Percentiles rank a stretch among this genome's conserved stretches.
phyloP scores from a whole-genome alignment of 2,329 filamentous ascomycete genomes.

The Neurospora sp. region DNA sequence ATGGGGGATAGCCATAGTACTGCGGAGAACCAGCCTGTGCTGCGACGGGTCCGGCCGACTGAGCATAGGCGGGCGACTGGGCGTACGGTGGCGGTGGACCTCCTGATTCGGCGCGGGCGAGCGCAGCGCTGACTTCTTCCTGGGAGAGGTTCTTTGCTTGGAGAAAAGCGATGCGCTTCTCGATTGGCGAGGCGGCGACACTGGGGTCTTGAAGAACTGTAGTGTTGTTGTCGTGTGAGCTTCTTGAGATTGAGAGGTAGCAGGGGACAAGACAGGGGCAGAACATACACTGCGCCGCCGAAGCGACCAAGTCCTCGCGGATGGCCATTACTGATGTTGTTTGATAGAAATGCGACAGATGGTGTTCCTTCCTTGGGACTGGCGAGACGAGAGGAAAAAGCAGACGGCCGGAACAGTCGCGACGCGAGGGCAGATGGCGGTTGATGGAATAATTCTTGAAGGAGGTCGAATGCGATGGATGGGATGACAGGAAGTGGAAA shows the following conservation, averaged over 20 bases:
- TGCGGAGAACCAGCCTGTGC: conserved; percentile 34
- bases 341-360: background rate
- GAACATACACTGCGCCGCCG: conserved; percentile 39
- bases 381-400: background rate
- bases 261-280: conserved; percentile 17
- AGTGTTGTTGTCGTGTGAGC: background rate
- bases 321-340: conserved; percentile 54
- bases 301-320: conserved; percentile 85
- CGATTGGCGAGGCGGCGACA: conserved; percentile 79
- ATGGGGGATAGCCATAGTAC: conserved; percentile 37
- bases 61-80: conserved; percentile 29
- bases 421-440: background rate
- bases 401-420: background rate
- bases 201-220: conserved; percentile 89
- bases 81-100: conserved; percentile 26
- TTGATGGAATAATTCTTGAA: background rate
- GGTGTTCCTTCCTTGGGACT: background rate
- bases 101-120: conserved; percentile 56
- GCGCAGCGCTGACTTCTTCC: conserved; percentile 82
- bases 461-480: background rate
- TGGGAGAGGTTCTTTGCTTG: conserved; percentile 95
- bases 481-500: background rate
- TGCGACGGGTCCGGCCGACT: conserved; percentile 22
- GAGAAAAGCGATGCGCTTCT: conserved; percentile 86
- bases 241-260: background rate